Conservation (phyloP, 2,329 filamentous ascomycete genomes). For the Aspergillus sp. region DNA sequence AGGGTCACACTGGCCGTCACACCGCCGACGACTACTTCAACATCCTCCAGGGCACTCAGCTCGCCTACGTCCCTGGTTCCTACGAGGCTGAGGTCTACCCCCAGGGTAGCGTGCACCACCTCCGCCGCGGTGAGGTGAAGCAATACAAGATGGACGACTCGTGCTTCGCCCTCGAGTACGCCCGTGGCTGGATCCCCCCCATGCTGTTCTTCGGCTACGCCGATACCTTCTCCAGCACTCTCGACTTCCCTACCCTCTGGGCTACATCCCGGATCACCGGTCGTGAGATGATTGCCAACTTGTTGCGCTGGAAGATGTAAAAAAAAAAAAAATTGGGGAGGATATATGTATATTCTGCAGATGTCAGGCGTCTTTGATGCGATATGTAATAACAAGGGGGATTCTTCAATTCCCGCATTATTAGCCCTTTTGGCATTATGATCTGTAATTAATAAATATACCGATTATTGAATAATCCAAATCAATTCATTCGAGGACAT, state of each 20-base stretch:
- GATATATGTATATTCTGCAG: slow-evolving; percentile 6
- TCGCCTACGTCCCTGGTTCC: slow-evolving; percentile 33
- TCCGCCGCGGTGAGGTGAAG: slow-evolving; percentile 61
- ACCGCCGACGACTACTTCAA: slow-evolving; percentile 94
- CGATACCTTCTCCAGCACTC: slow-evolving; percentile 72
- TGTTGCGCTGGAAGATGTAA: slow-evolving; percentile 68
- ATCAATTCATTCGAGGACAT: not conserved
- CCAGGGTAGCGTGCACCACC: slow-evolving; percentile 33
- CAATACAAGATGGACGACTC: slow-evolving; percentile 56
- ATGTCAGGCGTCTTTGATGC: not conserved
- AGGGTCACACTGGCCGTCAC: slow-evolving; percentile 83
- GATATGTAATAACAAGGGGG: not conserved
- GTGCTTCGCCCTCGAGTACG: slow-evolving; percentile 37
- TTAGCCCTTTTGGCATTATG: not conserved
- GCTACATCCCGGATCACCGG: slow-evolving; percentile 70
- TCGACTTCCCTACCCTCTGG: slow-evolving; percentile 83
- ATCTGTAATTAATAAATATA: not conserved
- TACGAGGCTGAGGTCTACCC: slow-evolving; percentile 36
- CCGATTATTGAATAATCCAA: no score
- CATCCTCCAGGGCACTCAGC: slow-evolving; percentile 57
- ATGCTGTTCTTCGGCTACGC: slow-evolving; percentile 90
- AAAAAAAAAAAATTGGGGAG: slow-evolving; percentile 17
- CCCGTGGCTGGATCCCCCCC: slow-evolving; percentile 76
- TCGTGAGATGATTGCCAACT: slow-evolving; percentile 69
- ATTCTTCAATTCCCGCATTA: no score